Evolutionary conservation across 2,329 filamentous ascomycete genomes (phyloP).

Genomic region (Bisporella sp.): DNA sequence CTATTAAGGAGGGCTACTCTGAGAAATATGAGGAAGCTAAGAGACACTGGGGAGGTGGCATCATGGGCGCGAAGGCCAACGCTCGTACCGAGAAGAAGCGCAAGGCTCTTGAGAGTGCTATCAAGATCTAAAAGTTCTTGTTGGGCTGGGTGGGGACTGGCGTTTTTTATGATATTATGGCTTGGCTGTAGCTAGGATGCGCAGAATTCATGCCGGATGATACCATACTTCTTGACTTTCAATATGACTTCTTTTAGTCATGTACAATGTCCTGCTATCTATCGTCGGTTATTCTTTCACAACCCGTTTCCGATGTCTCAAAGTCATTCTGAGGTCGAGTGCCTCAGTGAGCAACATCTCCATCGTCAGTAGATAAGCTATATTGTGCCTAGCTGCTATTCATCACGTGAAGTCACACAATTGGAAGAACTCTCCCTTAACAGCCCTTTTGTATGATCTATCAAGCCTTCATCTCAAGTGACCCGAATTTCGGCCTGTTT

Average conservation of each 20-base stretch:
- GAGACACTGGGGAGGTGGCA: conserved; percentile 98
- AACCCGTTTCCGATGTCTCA: too few species aligned
- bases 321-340: too few species aligned
- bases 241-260: conserved; percentile 1
- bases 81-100: conserved; percentile 58
- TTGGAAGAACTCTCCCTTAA: too few species aligned
- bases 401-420: too few species aligned
- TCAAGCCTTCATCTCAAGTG: too few species aligned
- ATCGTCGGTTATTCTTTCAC: neutral
- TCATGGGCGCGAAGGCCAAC: conserved; percentile 95
- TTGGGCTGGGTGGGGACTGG: conserved; percentile 18
- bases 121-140: conserved; percentile 77
- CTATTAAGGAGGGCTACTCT: conserved; percentile 96
- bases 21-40: conserved; percentile 90
- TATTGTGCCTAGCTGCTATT: too few species aligned
- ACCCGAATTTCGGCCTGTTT: too few species aligned
- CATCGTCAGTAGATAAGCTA: too few species aligned
- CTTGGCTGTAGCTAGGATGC: conserved; percentile 25
- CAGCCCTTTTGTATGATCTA: too few species aligned
- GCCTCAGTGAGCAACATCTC: too few species aligned
- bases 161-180: conserved; percentile 29
- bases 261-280: neutral
- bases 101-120: conserved; percentile 87
- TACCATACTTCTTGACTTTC: conserved; percentile 19
- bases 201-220: conserved; percentile 28